Evolutionary conservation across 2,329 filamentous ascomycete genomes (phyloP), one percentile per base, ranked within the genome.

Genomic region (Pseudogymnoascus sp.): DNA sequence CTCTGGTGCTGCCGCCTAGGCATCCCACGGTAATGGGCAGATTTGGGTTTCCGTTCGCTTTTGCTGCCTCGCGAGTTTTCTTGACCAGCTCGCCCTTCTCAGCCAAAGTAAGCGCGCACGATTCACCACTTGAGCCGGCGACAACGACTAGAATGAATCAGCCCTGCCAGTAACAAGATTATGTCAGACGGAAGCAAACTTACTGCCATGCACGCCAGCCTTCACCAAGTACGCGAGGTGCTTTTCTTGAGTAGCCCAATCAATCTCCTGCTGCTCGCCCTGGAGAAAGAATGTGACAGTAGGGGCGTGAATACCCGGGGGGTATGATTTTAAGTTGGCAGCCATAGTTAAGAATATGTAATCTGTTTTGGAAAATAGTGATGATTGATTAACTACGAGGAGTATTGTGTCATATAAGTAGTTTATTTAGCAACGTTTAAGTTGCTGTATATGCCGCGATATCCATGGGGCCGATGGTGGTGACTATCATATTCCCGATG

Each of bases 271-370:
- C 12, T 39, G 32, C 39, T 88, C 91, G 65, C 86, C 81, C 7
- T 86, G 79, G 74, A 91, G 79, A 78, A 94, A 94, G 74, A 94
- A 93, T 69, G 89, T 93, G 84, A 92, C 89, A 63, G 88, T 91
- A 11, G 90, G 90, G 62, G 88, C 88, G 74, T 93, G 93, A 72
- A 91, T 90, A 72, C 90, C 89, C 70, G 86, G 85, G 38, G 88
- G 86, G 62, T 93, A 81, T 75, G 20, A 73, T 62, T 64, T 74
- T 70, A 62, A 69, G 65, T 63, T 71, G 70, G 63, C 71, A 70
- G 64, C 71, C 69, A 58, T 58, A 18, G 32, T 38, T 38, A 58
- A 20, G 37, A 39, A 58, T 58, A 38, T 58, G 12, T 4, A 30
- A 39, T 58, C 14, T 28, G 34, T 38, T 38, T 18, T 37, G 22